Conservation (phyloP, 768 basidiomycete species). For the Amanita pallidorosea region DNA sequence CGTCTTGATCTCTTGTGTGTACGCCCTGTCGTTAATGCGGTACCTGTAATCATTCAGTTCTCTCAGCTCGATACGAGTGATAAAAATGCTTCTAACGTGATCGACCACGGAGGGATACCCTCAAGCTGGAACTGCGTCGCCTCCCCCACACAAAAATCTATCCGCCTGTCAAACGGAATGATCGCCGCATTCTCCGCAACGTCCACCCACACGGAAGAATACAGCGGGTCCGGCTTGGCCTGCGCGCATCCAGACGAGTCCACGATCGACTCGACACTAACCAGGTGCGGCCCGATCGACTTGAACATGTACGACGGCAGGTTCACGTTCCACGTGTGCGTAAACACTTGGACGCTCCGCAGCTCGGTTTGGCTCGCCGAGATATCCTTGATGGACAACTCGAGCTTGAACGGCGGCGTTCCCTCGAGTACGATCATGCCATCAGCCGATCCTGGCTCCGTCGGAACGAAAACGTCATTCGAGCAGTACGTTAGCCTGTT, state of each 20-base stretch:
- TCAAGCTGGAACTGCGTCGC: slow-evolving; percentile 86
- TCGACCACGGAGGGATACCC: slow-evolving; percentile 87
- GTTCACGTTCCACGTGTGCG: slow-evolving; percentile 58
- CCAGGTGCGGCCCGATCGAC: slow-evolving; percentile 71
- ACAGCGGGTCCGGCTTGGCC: slow-evolving; percentile 48
- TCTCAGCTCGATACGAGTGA: background rate
- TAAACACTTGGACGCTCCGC: slow-evolving; percentile 38
- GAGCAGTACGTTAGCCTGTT: slow-evolving; percentile 67
- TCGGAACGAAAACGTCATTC: slow-evolving; percentile 50
- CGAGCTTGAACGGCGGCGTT: slow-evolving; percentile 74
- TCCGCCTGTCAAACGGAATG: slow-evolving; percentile 66
- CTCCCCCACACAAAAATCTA: slow-evolving; percentile 87
- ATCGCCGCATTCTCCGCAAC: slow-evolving; percentile 97
- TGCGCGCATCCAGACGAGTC: slow-evolving; percentile 83
- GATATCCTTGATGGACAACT: slow-evolving; percentile 67
- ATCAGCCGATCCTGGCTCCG: slow-evolving; percentile 41
- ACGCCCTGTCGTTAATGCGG: slow-evolving; percentile 63
- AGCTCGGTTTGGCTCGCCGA: slow-evolving; percentile 56
- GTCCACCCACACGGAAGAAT: slow-evolving; percentile 69
- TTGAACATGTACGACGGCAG: slow-evolving; percentile 62
- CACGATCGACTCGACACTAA: slow-evolving; percentile 65
- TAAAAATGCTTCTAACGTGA: slow-evolving; percentile 44
- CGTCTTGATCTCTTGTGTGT: slow-evolving; percentile 63
- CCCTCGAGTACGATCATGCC: slow-evolving; percentile 68
- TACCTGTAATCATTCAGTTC: slow-evolving; percentile 38